Percentiles rank a stretch among this genome's conserved stretches.
These are phyloP conservation scores for Fusarium buharicum DNA, from an alignment of 2,329 filamentous ascomycete genomes.

Conservation along the genomic window DNA sequence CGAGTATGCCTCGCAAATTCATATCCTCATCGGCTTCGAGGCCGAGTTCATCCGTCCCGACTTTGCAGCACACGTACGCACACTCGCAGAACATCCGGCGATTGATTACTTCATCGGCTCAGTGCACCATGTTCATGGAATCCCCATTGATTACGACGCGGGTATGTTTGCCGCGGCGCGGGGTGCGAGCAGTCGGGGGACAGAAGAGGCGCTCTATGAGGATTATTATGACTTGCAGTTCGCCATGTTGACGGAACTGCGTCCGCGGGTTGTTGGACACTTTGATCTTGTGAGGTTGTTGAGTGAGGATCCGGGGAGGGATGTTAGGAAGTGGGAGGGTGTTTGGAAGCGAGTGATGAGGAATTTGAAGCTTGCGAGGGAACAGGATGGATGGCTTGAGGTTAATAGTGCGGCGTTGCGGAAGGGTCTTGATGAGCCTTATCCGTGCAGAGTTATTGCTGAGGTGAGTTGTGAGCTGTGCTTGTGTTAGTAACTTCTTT, in stretches of 20 bases:
- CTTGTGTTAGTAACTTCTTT: background rate
- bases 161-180: conserved; percentile 67
- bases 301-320: conserved; percentile 73
- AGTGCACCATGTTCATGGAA: conserved; percentile 85
- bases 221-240: conserved; percentile 90
- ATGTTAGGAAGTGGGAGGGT: conserved; percentile 65
- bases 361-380: conserved; percentile 76
- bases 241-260: conserved; percentile 78
- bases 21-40: conserved; percentile 90
- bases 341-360: conserved; percentile 81
- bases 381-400: conserved; percentile 86
- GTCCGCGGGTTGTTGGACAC: conserved; percentile 86
- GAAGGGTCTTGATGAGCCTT: conserved; percentile 91
- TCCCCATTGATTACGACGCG: conserved; percentile 89
- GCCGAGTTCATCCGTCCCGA: conserved; percentile 87
- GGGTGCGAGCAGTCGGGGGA: conserved; percentile 52
- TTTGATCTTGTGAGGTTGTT: conserved; percentile 91
- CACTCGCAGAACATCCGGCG: conserved; percentile 67
- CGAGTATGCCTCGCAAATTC: conserved; percentile 76
- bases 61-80: conserved; percentile 66
- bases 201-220: conserved; percentile 79
- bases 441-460: conserved; percentile 82
- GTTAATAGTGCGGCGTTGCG: conserved; percentile 87
- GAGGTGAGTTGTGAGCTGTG: conserved; percentile 62
- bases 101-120: conserved; percentile 95